Base-by-base conservation (phyloP, 371 early-diverging fungal genomes). In the Mucor ambiguus region DNA sequence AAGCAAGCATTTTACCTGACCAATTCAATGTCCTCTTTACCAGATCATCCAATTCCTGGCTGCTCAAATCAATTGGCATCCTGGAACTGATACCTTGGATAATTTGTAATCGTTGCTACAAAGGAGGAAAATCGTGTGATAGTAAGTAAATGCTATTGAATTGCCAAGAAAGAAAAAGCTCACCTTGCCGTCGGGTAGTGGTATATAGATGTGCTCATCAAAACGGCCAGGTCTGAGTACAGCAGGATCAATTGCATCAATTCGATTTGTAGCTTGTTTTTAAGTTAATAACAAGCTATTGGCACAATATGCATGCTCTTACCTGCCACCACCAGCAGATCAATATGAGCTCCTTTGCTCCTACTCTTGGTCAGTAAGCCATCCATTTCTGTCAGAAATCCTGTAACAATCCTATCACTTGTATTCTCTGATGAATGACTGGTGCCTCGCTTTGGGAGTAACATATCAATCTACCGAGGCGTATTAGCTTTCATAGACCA, bases 181-280 rank as follows among this genome's bases (percentile, higher is more conserved):
- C 28, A 56, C 86, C 66, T 76, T 64, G 16, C 85, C 82, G 81
- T 98, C 93, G 16, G 99, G 99, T 55, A 95, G 84, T 32, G 97
- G 92, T 60, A 99, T 92, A 75, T 97, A 92, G 30, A 99, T 91
- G 72, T 98, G 94, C 76, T 99, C 99, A 80, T 99, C 99, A 57
- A 99, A 89, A 66, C 99, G 95, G 28, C 99, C 99, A 43, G 99
- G 99, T 70, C 98, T 86, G 72, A 99, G 74, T 68, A 99, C 92
- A 64, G 99, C 94, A 26, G 96, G 85, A 85, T 99, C 98, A 33
- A 99, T 91, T 28, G 87, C 85, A 54, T 95, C 88, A 3, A 85
- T 86, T 11, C 89, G 82, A 63, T 83, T 88, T 44, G 88, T 87
- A 8, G 87, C 89, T 85, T 10, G 8, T 14, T 14, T 12, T 4